These are phyloP conservation scores for Symbiodinium pilosum DNA, from an alignment of 73 alveolate genomes.

Conservation along the genomic window DNA sequence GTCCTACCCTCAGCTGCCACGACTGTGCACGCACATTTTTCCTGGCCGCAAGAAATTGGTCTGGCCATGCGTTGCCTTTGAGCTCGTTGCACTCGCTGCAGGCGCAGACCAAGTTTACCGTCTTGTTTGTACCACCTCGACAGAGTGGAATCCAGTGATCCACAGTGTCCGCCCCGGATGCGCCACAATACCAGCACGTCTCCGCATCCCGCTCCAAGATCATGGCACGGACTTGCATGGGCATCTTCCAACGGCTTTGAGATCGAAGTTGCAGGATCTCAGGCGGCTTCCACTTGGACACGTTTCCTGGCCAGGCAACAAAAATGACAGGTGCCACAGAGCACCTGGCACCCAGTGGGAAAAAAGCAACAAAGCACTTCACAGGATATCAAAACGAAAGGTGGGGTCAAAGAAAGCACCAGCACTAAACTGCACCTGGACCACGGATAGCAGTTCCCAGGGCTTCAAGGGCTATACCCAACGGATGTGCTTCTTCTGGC, in stretches of 20 bases:
- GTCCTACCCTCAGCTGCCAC: too few relatives aligned
- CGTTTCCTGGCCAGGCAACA: conserved; percentile 20
- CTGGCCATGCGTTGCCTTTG: conserved; percentile 76
- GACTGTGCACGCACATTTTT: background rate
- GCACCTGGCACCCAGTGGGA: too few relatives aligned
- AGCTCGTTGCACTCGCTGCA: conserved; percentile 81
- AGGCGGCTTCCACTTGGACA: conserved; percentile 73
- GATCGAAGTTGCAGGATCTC: conserved; percentile 68
- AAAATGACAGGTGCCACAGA: too few relatives aligned
- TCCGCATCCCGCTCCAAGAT: conserved; percentile 26
- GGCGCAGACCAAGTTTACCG: conserved; percentile 83
- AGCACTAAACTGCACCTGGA: conserved; percentile 27
- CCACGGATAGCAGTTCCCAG: conserved; percentile 72
- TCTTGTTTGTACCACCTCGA: conserved; percentile 78
- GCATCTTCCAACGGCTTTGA: conserved; percentile 77
- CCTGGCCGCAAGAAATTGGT: conserved; percentile 9
- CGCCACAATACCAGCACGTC: conserved; percentile 80
- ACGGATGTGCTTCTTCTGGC: conserved; percentile 34
- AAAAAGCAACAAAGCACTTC: too few relatives aligned
- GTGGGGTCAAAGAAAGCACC: too few relatives aligned
- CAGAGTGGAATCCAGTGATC: conserved; percentile 95
- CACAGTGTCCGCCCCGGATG: conserved; percentile 23
- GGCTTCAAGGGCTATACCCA: conserved; percentile 48
- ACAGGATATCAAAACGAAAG: too few relatives aligned
- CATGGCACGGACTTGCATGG: background rate